Evolutionary conservation across 1,284 basidiomycete genomes (phyloP), one percentile per base, ranked within the genome.

Genomic region (Ceratobasidium sp.): DNA sequence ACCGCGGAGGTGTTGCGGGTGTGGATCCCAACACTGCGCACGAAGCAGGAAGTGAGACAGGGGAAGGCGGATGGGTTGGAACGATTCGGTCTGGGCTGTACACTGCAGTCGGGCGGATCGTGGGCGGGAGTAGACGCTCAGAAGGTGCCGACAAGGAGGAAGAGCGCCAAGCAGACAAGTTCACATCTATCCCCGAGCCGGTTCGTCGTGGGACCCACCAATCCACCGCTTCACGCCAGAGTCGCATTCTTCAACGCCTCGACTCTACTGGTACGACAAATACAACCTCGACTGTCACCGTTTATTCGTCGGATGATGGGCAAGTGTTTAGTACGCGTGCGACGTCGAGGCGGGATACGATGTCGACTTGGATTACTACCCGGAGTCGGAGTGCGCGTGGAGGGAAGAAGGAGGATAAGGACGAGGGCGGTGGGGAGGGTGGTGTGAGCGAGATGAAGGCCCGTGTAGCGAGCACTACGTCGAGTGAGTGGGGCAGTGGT

Each of bases 401-500:
- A 40, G 56, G 42, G 13, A 42, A 33, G 46, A 17, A 52, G 15
- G 65, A 67, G 9, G 46, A 38, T 26, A 3, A 33, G n/a, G 65
- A 67, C 3, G 48, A 67, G 5, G 46, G 33, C 12, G 65, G 48
- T 12, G 62, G 42, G 65, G 48, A 57, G 20, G 42, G 69, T 33
- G 56, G 69, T 4, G 56, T 54, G 38, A 46, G 20, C 28, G 46
- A 52, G 26, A 74, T 74, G 71, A 52, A 52, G 15, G 17, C 50
- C 23, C 42, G 71, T 15, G 48, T 33, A 5, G 15, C 46, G 46
- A 74, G 71, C 23, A 33, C 46, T 38, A 40, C 71, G 33, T 74
- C 71, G 46, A 74, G 71, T 40, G 71, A 74, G 17, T 74, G 71
- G 71, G 71, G 61, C 15, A 64, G 57, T 59, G 23, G 48, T 20